Evolutionary conservation across 2,329 filamentous ascomycete species (phyloP).

Genomic region (Monilinia vaccinii-corymbosi): DNA sequence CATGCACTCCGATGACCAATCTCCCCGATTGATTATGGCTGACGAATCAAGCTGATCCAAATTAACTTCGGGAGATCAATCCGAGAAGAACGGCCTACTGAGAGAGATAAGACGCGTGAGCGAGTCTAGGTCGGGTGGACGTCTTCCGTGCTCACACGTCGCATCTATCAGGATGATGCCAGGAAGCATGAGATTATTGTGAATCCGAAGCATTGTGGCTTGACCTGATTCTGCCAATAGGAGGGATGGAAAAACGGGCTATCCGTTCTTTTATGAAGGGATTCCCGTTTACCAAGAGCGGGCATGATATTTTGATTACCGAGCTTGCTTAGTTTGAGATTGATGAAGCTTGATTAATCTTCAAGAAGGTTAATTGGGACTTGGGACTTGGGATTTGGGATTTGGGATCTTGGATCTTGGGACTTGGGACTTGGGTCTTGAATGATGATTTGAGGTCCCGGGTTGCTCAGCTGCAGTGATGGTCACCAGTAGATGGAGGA

Average conservation of each 20-base stretch:
- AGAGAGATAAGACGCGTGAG: too few species aligned
- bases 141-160: too few species aligned
- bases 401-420: too few species aligned
- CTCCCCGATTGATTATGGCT: too few species aligned
- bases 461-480: neutral
- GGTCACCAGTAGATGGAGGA: neutral
- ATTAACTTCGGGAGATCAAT: constrained; percentile 1
- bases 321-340: neutral
- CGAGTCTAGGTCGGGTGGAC: too few species aligned
- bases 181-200: too few species aligned
- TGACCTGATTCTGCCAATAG: neutral
- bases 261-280: neutral
- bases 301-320: neutral
- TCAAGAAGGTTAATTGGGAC: too few species aligned
- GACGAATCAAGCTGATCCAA: constrained; percentile 1
- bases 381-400: too few species aligned
- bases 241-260: neutral
- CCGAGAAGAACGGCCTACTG: neutral
- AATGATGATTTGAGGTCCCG: neutral
- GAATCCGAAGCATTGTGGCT: neutral
- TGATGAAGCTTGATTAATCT: neutral
- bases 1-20: constrained; percentile 2
- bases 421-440: neutral
- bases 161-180: too few species aligned
- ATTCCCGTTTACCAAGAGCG: neutral